Conservation (phyloP, 2,329 filamentous ascomycete species). For the Reticulascus tulasneorum region DNA sequence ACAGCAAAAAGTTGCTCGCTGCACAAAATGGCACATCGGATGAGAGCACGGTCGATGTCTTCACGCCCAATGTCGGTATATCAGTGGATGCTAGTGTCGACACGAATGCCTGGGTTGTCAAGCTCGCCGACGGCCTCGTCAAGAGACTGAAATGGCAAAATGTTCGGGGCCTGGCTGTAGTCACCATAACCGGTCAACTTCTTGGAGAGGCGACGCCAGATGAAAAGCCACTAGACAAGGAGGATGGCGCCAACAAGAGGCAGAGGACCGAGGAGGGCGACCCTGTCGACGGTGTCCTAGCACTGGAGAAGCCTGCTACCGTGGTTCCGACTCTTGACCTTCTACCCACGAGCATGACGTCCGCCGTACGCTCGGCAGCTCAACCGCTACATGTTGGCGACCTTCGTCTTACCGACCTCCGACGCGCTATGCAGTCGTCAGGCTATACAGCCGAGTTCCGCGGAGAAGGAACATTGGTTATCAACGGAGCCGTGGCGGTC, state of each 20-base stretch:
- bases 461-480: constrained; percentile 85
- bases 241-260: constrained; percentile 45
- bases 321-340: constrained; percentile 49
- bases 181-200: constrained; percentile 78
- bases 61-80: constrained; percentile 72
- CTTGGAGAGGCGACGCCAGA: constrained; percentile 33
- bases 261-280: constrained; percentile 38
- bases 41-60: constrained; percentile 63
- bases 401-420: constrained; percentile 79
- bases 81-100: constrained; percentile 89
- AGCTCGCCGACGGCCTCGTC: constrained; percentile 78
- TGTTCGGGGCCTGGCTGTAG: constrained; percentile 82
- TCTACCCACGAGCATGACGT: constrained; percentile 56
- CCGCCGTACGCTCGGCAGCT: constrained; percentile 70
- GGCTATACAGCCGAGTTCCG: constrained; percentile 90
- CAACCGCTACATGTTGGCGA: constrained; percentile 95
- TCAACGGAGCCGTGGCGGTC: constrained; percentile 85
- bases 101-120: constrained; percentile 95
- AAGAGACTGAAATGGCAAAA: constrained; percentile 92
- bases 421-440: constrained; percentile 74
- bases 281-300: constrained; percentile 4
- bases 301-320: constrained; percentile 12
- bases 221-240: constrained; percentile 39
- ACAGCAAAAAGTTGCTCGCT: constrained; percentile 69
- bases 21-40: constrained; percentile 38